Percentiles rank a stretch among this genome's conserved stretches.
Evolutionary conservation across 2,329 filamentous ascomycete species (phyloP).

Genomic region (Ascochyta pisi): DNA sequence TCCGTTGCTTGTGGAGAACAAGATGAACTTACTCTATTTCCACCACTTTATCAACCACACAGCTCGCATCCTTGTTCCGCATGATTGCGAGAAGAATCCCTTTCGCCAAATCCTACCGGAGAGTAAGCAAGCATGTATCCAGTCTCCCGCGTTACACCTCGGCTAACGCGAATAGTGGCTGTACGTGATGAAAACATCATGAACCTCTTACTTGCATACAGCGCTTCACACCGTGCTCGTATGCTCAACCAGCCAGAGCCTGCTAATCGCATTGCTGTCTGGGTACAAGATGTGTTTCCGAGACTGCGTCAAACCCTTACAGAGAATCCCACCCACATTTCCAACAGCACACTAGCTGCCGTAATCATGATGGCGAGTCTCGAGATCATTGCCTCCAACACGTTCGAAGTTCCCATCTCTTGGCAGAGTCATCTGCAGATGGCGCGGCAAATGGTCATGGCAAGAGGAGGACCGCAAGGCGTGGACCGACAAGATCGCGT

Average conservation of each 20-base stretch:
- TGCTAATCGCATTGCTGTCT: constrained; percentile 76
- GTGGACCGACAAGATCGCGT: constrained; percentile 60
- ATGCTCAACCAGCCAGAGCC: constrained; percentile 77
- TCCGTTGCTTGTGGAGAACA: constrained; percentile 68
- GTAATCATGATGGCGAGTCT: constrained; percentile 85
- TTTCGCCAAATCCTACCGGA: constrained; percentile 68
- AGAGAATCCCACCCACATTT: constrained; percentile 58
- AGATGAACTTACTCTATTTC: constrained; percentile 80
- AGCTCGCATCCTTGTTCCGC: constrained; percentile 68
- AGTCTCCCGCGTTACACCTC: not conserved
- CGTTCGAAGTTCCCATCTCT: constrained; percentile 79
- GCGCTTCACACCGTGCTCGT: constrained; percentile 80
- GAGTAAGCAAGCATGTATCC: constrained; percentile 54
- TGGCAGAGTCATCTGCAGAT: constrained; percentile 82
- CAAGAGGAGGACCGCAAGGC: constrained; percentile 66
- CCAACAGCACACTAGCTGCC: constrained; percentile 76
- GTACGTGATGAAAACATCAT: constrained; percentile 74
- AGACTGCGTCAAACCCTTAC: constrained; percentile 71
- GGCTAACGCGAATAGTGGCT: constrained; percentile 61
- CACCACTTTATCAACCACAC: constrained; percentile 82
- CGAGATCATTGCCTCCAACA: constrained; percentile 82
- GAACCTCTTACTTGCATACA: constrained; percentile 79
- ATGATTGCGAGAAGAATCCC: constrained; percentile 67
- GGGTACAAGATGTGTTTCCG: constrained; percentile 81
- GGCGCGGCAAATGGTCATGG: constrained; percentile 76